Evolutionary conservation across 2,329 filamentous ascomycete genomes (phyloP).

Genomic region (Cladosporium sp.): DNA sequence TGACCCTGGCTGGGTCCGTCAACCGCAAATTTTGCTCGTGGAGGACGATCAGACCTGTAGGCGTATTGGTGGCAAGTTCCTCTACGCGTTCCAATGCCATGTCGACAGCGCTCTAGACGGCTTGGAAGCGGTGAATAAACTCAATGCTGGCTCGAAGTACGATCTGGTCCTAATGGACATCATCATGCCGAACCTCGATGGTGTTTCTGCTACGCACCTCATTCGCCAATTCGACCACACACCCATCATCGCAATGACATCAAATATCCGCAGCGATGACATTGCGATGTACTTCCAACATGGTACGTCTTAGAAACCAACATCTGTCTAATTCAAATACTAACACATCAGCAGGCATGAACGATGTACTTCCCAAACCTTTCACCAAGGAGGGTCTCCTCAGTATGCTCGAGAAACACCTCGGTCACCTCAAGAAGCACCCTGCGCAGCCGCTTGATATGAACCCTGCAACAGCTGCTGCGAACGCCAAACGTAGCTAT

Average conservation of each 20-base stretch:
- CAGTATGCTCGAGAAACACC: slow-evolving; percentile 78
- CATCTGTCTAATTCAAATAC: neutral
- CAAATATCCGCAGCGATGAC: slow-evolving; percentile 93
- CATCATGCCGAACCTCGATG: slow-evolving; percentile 95
- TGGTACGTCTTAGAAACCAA: slow-evolving; percentile 54
- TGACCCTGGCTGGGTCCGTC: slow-evolving; percentile 61
- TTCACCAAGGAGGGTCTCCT: slow-evolving; percentile 85
- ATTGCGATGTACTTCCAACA: slow-evolving; percentile 97
- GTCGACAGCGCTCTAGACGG: slow-evolving; percentile 74
- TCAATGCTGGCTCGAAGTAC: slow-evolving; percentile 62
- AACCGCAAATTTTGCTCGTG: slow-evolving; percentile 81
- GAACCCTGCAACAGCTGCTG: slow-evolving; percentile 47
- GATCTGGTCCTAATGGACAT: slow-evolving; percentile 60
- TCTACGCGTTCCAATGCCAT: slow-evolving; percentile 60
- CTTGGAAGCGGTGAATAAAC: slow-evolving; percentile 83
- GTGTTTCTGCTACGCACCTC: slow-evolving; percentile 88
- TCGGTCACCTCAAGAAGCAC: slow-evolving; percentile 72
- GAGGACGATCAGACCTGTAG: slow-evolving; percentile 71
- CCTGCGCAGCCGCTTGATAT: slow-evolving; percentile 25
- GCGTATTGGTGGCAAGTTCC: slow-evolving; percentile 62
- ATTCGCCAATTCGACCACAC: slow-evolving; percentile 82
- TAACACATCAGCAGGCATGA: slow-evolving; percentile 66
- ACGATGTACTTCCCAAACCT: slow-evolving; percentile 92
- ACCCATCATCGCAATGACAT: slow-evolving; percentile 97
- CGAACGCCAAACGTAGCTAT: slow-evolving; percentile 51